Evolutionary conservation across 2,329 filamentous ascomycete species (phyloP).

Genomic region (Xylaria sp.): DNA sequence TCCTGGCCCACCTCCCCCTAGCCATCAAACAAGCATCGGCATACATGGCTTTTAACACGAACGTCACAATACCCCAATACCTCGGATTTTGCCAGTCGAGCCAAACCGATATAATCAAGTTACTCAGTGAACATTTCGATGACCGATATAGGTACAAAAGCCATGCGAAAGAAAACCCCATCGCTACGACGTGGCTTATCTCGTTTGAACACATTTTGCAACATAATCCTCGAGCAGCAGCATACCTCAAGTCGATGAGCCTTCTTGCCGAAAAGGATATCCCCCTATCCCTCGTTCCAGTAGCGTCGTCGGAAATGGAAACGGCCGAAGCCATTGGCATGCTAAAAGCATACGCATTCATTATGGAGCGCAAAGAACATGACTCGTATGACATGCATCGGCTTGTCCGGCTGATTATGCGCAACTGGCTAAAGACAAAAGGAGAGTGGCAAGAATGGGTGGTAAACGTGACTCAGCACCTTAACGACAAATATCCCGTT

Average conservation of each 20-base stretch:
- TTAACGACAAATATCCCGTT: neutral
- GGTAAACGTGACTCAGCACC: neutral
- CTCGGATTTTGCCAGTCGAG: slow-evolving; percentile 29
- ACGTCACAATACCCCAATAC: slow-evolving; percentile 32
- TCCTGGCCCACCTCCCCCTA: slow-evolving; percentile 38
- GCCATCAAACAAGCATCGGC: slow-evolving; percentile 41
- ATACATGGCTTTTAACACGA: slow-evolving; percentile 38
- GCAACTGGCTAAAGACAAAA: slow-evolving; percentile 12
- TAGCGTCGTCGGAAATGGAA: neutral
- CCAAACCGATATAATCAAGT: slow-evolving; percentile 20
- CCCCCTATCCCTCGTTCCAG: slow-evolving; percentile 1
- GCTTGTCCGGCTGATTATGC: slow-evolving; percentile 14
- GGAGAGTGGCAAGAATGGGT: slow-evolving; percentile 1
- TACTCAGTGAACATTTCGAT: slow-evolving; percentile 38
- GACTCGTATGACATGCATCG: slow-evolving; percentile 32
- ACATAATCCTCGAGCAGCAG: slow-evolving; percentile 29
- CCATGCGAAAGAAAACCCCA: slow-evolving; percentile 26
- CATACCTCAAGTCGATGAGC: slow-evolving; percentile 36
- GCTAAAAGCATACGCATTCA: slow-evolving; percentile 31
- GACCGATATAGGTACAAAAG: slow-evolving; percentile 33
- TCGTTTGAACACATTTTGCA: slow-evolving; percentile 37
- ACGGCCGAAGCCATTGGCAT: slow-evolving; percentile 9
- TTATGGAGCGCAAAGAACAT: slow-evolving; percentile 26
- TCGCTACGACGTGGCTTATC: slow-evolving; percentile 38
- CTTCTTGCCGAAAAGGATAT: slow-evolving; percentile 26